These are phyloP conservation scores for Colletotrichum somersetense DNA, from an alignment of 2,329 filamentous ascomycete species.

Conservation along the genomic window DNA sequence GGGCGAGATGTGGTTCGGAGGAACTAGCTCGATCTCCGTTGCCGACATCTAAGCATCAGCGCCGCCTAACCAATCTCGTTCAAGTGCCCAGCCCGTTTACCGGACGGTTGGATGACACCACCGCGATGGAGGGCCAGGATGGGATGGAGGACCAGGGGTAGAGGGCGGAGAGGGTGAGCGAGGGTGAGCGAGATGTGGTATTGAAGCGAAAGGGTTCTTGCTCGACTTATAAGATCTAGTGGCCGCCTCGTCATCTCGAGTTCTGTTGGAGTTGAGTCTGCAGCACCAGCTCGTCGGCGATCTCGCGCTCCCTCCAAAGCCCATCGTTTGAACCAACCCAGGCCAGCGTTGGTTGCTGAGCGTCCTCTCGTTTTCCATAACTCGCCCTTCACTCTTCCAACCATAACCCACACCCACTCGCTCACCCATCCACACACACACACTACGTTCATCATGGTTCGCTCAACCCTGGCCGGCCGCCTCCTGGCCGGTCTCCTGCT, in stretches of 20 bases:
- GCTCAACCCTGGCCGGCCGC: slow-evolving; percentile 24
- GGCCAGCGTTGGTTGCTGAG: slow-evolving; percentile 21
- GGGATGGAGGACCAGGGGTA: background rate
- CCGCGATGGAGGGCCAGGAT: background rate
- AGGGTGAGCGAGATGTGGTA: background rate
- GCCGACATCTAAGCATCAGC: slow-evolving; percentile 21
- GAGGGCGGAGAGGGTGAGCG: background rate
- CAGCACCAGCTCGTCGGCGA: slow-evolving; percentile 32
- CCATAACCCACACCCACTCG: background rate
- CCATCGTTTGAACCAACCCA: slow-evolving; percentile 8
- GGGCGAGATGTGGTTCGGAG: background rate
- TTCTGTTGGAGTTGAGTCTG: slow-evolving; percentile 4
- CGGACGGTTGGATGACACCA: background rate
- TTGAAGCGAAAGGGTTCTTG: background rate
- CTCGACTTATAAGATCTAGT: slow-evolving; percentile 31
- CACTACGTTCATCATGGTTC: slow-evolving; percentile 24
- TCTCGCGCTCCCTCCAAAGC: slow-evolving; percentile 16
- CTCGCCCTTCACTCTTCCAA: background rate
- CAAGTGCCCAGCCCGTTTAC: background rate
- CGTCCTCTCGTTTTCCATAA: slow-evolving; percentile 29
- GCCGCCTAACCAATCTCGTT: slow-evolving; percentile 17
- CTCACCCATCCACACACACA: background rate
- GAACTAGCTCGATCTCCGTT: background rate
- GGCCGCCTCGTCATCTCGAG: slow-evolving; percentile 1
- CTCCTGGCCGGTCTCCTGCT: slow-evolving; percentile 31